Percentiles rank a stretch among this genome's conserved stretches.
Conservation (phyloP, 441 rosid genomes). For the Syzygium syzygioides region DNA sequence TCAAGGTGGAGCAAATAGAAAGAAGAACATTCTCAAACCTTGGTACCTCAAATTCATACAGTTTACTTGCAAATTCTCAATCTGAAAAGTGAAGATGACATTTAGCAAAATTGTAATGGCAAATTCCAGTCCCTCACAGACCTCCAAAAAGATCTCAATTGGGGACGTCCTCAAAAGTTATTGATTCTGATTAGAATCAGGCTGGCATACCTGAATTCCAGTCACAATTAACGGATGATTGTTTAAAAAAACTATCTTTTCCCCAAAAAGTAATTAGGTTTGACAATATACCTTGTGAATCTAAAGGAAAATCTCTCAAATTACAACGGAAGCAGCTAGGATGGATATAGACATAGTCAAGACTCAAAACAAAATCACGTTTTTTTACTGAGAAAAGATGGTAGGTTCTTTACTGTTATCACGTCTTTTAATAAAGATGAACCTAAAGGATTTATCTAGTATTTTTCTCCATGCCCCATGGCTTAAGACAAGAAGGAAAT, state of each 20-base stretch:
- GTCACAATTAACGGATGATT: background rate
- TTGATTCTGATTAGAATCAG: background rate
- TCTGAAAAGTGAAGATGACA: background rate
- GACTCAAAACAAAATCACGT: background rate
- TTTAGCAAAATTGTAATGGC: background rate
- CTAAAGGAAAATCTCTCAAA: background rate
- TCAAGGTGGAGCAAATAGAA: background rate
- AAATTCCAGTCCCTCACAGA: background rate
- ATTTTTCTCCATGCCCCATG: background rate
- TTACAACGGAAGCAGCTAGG: background rate
- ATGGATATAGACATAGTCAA: background rate
- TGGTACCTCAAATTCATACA: background rate
- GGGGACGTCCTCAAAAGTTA: background rate
- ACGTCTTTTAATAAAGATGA: background rate
- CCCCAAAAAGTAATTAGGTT: background rate
- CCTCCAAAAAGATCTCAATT: background rate
- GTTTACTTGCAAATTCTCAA: background rate
- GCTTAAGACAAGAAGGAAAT: background rate
- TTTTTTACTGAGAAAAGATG: background rate
- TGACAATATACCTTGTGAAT: background rate
- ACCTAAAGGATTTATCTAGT: background rate
- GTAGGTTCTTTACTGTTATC: background rate
- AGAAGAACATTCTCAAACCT: background rate
- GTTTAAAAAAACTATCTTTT: background rate
- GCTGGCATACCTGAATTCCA: background rate